Evolutionary conservation across 495 filamentous ascomycete species (phyloP).

Genomic region (Amorphotheca resinae): DNA sequence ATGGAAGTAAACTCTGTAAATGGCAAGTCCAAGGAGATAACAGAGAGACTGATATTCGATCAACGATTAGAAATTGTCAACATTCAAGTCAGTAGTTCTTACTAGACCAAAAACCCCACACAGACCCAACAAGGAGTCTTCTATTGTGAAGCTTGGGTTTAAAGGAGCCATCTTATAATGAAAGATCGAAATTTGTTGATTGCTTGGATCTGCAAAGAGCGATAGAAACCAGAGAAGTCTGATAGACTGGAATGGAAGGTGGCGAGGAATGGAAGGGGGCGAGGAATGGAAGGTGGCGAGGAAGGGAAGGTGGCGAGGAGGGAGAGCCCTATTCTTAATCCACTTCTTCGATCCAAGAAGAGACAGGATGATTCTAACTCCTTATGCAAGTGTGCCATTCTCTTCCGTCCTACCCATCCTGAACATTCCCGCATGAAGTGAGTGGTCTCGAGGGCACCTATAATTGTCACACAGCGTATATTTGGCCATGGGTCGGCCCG

Average conservation of each 20-base stretch:
- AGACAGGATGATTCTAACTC: not conserved
- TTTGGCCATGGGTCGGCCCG: not conserved
- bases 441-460: not conserved
- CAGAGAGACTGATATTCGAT: not conserved
- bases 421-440: not conserved
- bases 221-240: not conserved
- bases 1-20: slow-evolving; percentile 26
- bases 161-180: slow-evolving; percentile 1
- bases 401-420: not conserved
- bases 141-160: not conserved
- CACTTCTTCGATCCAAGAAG: not conserved
- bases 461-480: not conserved
- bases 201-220: not conserved
- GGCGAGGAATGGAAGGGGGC: too few species aligned
- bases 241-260: not conserved
- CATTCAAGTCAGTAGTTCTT: not conserved
- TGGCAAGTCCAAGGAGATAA: slow-evolving; percentile 2
- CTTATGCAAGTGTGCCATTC: not conserved
- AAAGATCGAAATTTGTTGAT: not conserved
- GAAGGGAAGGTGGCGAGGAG: too few species aligned
- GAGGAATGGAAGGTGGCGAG: too few species aligned
- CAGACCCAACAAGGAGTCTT: not conserved
- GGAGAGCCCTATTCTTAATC: not conserved
- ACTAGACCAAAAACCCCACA: slow-evolving; percentile 1
- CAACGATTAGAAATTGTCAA: slow-evolving; percentile 1